Percentiles rank a stretch among this genome's conserved stretches.
Evolutionary conservation across 345 rosid species (phyloP).

Genomic region (Rhodamnia argentea): DNA sequence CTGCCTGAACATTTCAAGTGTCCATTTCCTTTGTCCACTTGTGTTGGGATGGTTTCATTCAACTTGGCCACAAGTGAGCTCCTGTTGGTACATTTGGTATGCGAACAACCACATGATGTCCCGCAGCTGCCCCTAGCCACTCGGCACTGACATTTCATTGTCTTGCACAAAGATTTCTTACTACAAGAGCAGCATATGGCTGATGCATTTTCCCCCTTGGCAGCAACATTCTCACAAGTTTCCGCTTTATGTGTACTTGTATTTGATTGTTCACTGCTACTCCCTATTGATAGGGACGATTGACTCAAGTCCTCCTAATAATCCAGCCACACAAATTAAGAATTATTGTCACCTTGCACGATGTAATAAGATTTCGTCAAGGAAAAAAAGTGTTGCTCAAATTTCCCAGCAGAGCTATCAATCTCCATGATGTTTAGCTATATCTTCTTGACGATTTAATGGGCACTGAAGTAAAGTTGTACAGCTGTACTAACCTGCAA

Average conservation of each 20-base stretch:
- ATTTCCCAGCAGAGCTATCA: neutral
- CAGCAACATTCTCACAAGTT: slow-evolving; percentile 20
- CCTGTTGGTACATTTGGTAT: slow-evolving; percentile 62
- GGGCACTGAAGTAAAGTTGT: neutral
- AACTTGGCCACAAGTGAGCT: slow-evolving; percentile 7
- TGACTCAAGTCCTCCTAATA: slow-evolving; percentile 29
- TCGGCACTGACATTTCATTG: slow-evolving; percentile 66
- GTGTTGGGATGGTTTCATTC: slow-evolving; percentile 1
- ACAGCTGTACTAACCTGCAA: slow-evolving; percentile 19
- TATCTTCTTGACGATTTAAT: neutral
- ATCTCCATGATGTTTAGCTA: neutral
- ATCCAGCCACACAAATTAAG: neutral
- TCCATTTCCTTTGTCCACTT: neutral
- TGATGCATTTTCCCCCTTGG: slow-evolving; percentile 10
- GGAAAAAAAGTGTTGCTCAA: neutral
- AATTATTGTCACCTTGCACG: neutral
- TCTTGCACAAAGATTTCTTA: slow-evolving; percentile 66
- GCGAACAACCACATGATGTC: slow-evolving; percentile 54
- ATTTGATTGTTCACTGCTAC: slow-evolving; percentile 14
- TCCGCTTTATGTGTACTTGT: slow-evolving; percentile 27
- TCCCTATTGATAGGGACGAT: slow-evolving; percentile 30
- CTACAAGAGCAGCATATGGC: slow-evolving; percentile 72
- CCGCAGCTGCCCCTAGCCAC: slow-evolving; percentile 58
- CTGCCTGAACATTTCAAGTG: neutral
- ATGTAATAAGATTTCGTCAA: neutral